Evolutionary conservation across 1,139 yeast genomes (phyloP).

Genomic region (Citeromyces hawaiiensis): DNA sequence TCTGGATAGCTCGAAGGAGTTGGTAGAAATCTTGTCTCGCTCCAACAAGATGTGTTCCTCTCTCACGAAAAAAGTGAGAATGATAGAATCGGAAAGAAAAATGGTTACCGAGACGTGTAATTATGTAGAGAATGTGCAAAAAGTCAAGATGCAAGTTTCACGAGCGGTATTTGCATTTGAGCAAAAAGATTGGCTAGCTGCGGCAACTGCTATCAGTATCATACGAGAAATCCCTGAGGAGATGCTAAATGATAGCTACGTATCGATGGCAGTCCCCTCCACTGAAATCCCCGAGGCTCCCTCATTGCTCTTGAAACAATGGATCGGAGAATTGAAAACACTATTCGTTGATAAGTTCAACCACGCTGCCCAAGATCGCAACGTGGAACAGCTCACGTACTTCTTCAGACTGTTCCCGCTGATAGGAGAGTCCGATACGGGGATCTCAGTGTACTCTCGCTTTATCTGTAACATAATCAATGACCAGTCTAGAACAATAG

Average conservation of each 20-base stretch:
- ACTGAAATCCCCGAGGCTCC: slow-evolving; percentile 84
- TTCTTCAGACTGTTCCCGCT: slow-evolving; percentile 83
- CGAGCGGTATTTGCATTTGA: slow-evolving; percentile 62
- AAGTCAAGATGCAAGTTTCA: slow-evolving; percentile 47
- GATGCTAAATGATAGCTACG: slow-evolving; percentile 52
- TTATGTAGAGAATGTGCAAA: slow-evolving; percentile 54
- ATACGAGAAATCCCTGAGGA: slow-evolving; percentile 40
- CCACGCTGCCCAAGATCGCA: slow-evolving; percentile 51
- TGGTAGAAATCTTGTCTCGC: slow-evolving; percentile 35
- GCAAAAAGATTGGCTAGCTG: slow-evolving; percentile 54
- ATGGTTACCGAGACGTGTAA: slow-evolving; percentile 52
- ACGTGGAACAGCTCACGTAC: slow-evolving; percentile 59
- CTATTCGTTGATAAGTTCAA: slow-evolving; percentile 52
- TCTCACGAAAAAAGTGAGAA: slow-evolving; percentile 56
- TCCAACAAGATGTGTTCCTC: slow-evolving; percentile 57
- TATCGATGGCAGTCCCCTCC: slow-evolving; percentile 79
- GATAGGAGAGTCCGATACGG: slow-evolving; percentile 58
- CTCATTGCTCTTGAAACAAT: slow-evolving; percentile 33
- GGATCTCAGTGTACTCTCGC: slow-evolving; percentile 68
- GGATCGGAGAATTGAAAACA: slow-evolving; percentile 43
- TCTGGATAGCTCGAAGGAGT: slow-evolving; percentile 23
- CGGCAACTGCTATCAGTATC: slow-evolving; percentile 49
- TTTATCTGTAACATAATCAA: slow-evolving; percentile 81
- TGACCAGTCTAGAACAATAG: slow-evolving; percentile 55
- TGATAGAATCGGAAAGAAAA: slow-evolving; percentile 58